Evolutionary conservation across 1,284 basidiomycete species (phyloP), one percentile per base, ranked within the genome.

Genomic region (Schizopora paradoxa): DNA sequence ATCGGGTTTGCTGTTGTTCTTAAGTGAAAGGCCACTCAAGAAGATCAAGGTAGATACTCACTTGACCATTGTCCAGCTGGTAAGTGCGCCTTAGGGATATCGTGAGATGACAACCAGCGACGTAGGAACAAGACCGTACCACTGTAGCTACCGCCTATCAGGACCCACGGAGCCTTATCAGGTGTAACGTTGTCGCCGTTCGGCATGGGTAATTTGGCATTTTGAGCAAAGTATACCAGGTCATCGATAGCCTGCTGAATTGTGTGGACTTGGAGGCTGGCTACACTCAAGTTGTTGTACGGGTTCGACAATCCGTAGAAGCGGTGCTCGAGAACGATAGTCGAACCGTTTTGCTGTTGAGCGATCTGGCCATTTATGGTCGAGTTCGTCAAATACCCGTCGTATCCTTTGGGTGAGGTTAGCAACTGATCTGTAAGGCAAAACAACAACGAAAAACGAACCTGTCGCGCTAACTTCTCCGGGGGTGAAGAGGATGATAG

Each of bases 191-290:
- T 57, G 50, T 75, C 70, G 4, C 84, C 84, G 35, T 73, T 71
- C 0, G 81, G 79, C 74, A 81, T 79, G 1, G 83, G 77, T 29
- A 86, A 67, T 23, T 74, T 62, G 2, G 77, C 83, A 54, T 74
- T 85, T 52, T 79, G 66, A 8, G 80, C 73, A 56, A 87, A 88
- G 62, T 82, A 84, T 31, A 69, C 79, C 22, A 86, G 61, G 56
- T 87, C 84, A 43, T 85, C 76, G 43, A 83, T 76, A 14, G 80
- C 79, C 64, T 86, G 85, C 56, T 85, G 76, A 38, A 86, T 72
- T 2, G 79, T 86, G 57, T 80, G 77, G 10, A 76, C 56, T 41
- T 66, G 62, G 40, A 86, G 65, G 55, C 76, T 82, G 49, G 71
- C 61, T 8, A 74, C 73, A n/a, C 69, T 74, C 14, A 87, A 70